Evolutionary conservation across 139 green algal genomes (phyloP).

Genomic region (Marvania coccoides): DNA sequence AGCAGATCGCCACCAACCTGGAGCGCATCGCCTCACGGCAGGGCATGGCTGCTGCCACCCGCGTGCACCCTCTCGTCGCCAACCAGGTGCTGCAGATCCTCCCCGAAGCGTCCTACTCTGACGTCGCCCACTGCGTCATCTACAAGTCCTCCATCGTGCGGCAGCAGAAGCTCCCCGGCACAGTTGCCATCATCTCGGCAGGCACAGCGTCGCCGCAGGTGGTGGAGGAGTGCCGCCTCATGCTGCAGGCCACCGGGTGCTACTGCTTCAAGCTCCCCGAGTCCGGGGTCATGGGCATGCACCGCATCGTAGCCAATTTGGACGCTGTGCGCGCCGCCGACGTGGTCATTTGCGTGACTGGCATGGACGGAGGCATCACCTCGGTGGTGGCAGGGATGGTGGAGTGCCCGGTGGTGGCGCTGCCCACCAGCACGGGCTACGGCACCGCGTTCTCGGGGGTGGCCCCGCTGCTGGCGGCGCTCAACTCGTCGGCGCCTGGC

Average conservation of each 20-base stretch:
- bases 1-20: slow-evolving; percentile 43
- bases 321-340: slow-evolving; percentile 52
- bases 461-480: slow-evolving; percentile 45
- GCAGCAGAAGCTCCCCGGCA: slow-evolving; percentile 55
- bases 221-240: slow-evolving; percentile 61
- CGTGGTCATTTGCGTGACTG: slow-evolving; percentile 73
- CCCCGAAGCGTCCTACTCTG: slow-evolving; percentile 45
- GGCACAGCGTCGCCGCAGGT: slow-evolving; percentile 52
- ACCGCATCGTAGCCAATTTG: slow-evolving; percentile 33
- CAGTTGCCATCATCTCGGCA: slow-evolving; percentile 55
- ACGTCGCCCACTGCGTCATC: slow-evolving; percentile 17
- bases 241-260: slow-evolving; percentile 54
- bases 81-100: slow-evolving; percentile 13
- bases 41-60: slow-evolving; percentile 49
- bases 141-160: slow-evolving; percentile 17
- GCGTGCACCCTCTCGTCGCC: slow-evolving; percentile 33
- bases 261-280: slow-evolving; percentile 56
- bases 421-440: slow-evolving; percentile 64
- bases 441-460: slow-evolving; percentile 52
- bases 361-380: slow-evolving; percentile 62
- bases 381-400: slow-evolving; percentile 65
- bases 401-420: slow-evolving; percentile 61
- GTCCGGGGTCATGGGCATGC: slow-evolving; percentile 50
- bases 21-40: slow-evolving; percentile 27
- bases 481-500: slow-evolving; percentile 51